These are phyloP conservation scores for Solanum hybrid DNA, from an alignment of 305 asterid genomes.

Conservation along the genomic window DNA sequence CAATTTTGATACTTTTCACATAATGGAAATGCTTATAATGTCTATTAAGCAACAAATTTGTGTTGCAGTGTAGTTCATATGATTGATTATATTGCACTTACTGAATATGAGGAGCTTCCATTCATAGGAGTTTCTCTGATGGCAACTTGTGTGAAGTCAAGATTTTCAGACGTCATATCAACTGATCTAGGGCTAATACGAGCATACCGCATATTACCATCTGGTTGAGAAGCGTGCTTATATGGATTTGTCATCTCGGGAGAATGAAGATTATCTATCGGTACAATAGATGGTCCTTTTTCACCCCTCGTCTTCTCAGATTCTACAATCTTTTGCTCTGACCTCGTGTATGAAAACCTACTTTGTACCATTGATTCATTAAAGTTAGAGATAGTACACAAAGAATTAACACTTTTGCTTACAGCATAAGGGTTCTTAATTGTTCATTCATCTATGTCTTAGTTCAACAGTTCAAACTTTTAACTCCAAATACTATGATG, in stretches of 20 bases:
- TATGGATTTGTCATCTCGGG: constrained; percentile 7
- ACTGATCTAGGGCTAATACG: neutral
- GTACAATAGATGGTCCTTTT: neutral
- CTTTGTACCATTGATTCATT: neutral
- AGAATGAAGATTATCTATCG: constrained; percentile 18
- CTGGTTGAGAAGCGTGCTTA: neutral
- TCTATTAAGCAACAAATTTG: neutral
- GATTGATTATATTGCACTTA: constrained; percentile 17
- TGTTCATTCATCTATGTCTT: neutral
- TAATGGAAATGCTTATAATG: neutral
- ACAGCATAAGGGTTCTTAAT: neutral
- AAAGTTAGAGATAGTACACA: neutral
- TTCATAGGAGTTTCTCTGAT: constrained; percentile 12
- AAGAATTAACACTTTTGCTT: neutral
- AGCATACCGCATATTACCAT: constrained; percentile 12
- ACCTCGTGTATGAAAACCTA: constrained; percentile 25
- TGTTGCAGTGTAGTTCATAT: neutral
- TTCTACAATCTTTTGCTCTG: constrained; percentile 20
- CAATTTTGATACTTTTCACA: neutral
- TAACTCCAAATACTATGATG: neutral
- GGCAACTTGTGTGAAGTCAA: constrained; percentile 5
- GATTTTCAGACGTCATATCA: constrained; percentile 24
- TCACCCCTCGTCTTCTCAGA: constrained; percentile 11
- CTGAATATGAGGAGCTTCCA: constrained; percentile 18
- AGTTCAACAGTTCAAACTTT: neutral